A percentile compares a stretch with the other conserved stretches of the same genome.
Evolutionary conservation across 352 stramenopile species (phyloP).

Genomic region (Globisporangium viniferum): DNA sequence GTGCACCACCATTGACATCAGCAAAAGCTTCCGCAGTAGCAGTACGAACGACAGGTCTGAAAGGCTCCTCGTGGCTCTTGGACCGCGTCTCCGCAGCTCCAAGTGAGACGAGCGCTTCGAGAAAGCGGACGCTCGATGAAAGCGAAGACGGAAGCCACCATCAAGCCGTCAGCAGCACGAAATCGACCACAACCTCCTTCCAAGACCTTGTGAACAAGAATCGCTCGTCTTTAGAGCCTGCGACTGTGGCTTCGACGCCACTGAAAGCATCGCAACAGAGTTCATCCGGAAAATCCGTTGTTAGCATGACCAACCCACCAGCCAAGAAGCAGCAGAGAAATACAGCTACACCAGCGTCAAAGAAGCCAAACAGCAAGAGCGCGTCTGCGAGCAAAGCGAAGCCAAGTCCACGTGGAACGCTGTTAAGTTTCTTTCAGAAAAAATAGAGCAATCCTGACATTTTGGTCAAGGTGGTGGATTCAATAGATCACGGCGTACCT

Average conservation of each 20-base stretch:
- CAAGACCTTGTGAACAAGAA: slow-evolving; percentile 36
- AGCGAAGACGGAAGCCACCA: not conserved
- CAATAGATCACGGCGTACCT: too few species aligned
- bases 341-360: slow-evolving; percentile 13
- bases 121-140: slow-evolving; percentile 6
- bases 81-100: slow-evolving; percentile 13
- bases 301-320: not conserved
- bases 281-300: slow-evolving; percentile 8
- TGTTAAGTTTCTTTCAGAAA: slow-evolving; percentile 53
- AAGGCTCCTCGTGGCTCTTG: slow-evolving; percentile 22
- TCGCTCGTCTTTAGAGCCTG: slow-evolving; percentile 13
- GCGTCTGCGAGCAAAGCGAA: slow-evolving; percentile 2
- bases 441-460: not conserved
- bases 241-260: slow-evolving; percentile 1
- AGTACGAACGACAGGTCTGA: not conserved
- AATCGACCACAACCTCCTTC: slow-evolving; percentile 25
- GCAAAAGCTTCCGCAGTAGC: slow-evolving; percentile 8
- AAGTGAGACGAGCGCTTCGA: slow-evolving; percentile 7
- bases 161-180: not conserved
- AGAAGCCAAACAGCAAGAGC: slow-evolving; percentile 6
- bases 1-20: not conserved
- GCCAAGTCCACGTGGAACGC: slow-evolving; percentile 20
- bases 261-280: slow-evolving; percentile 6
- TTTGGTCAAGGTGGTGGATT: not conserved
- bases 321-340: slow-evolving; percentile 7